Percentiles rank a stretch among this genome's conserved stretches.
Conservation (phyloP, 148 eudicot species). For the Persicaria tinctoria region DNA sequence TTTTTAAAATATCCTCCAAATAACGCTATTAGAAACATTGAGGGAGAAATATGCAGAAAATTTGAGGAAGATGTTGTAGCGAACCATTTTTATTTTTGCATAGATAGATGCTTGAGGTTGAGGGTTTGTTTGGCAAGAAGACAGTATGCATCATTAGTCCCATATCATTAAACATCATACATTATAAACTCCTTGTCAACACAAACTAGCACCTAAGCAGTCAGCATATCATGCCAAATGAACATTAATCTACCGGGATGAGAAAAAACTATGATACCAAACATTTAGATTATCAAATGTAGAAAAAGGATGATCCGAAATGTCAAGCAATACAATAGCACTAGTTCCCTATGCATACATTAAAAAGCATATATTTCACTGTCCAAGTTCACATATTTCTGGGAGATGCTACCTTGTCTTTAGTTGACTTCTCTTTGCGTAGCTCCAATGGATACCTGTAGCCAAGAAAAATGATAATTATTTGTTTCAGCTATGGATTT, state of each 20-base stretch:
- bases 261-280: background rate
- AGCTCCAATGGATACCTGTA: slow-evolving; percentile 95
- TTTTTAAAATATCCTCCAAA: background rate
- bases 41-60: background rate
- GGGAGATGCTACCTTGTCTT: slow-evolving; percentile 54
- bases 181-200: too few relatives aligned
- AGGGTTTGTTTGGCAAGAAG: too few relatives aligned
- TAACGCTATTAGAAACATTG: background rate
- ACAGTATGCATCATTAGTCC: too few relatives aligned
- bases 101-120: background rate
- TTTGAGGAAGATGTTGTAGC: background rate
- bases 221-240: too few relatives aligned
- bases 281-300: background rate
- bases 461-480: background rate
- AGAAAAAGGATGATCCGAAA: background rate
- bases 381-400: background rate
- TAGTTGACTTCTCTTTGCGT: slow-evolving; percentile 80
- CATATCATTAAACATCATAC: too few relatives aligned
- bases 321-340: background rate
- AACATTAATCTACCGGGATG: background rate
- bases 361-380: background rate
- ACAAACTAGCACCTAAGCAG: too few relatives aligned
- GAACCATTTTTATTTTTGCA: background rate
- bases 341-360: background rate
- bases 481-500: background rate